These are phyloP conservation scores for Hypoxylon sp. DNA, from an alignment of 2,329 filamentous ascomycete genomes.

Conservation along the genomic window DNA sequence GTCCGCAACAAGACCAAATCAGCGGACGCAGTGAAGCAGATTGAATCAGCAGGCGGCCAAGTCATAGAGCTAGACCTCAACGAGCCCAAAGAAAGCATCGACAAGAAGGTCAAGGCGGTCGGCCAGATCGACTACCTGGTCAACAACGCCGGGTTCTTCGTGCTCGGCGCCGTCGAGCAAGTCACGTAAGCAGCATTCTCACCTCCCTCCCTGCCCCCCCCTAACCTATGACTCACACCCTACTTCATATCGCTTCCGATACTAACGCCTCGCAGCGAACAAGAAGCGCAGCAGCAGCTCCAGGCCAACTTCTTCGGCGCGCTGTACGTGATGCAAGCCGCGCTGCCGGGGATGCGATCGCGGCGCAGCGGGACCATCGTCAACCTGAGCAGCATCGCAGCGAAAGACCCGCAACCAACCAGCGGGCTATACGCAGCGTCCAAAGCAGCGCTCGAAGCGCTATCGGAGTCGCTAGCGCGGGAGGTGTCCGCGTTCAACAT, in stretches of 20 bases:
- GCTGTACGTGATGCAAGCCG: conserved; percentile 51
- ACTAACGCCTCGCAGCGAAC: conserved; percentile 43
- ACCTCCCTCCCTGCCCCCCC: not conserved
- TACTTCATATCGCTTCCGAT: not conserved
- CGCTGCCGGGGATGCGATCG: conserved; percentile 50
- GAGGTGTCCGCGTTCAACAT: conserved; percentile 58
- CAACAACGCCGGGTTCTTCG: conserved; percentile 52
- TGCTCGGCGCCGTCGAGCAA: conserved; percentile 47
- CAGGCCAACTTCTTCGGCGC: conserved; percentile 54
- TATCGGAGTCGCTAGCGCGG: conserved; percentile 56
- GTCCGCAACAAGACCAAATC: conserved; percentile 51
- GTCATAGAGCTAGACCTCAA: conserved; percentile 54
- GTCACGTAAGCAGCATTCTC: conserved; percentile 41
- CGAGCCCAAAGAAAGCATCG: conserved; percentile 50
- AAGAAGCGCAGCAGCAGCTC: conserved; percentile 48
- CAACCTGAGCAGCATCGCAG: conserved; percentile 51
- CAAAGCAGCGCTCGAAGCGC: conserved; percentile 60
- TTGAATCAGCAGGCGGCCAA: conserved; percentile 50
- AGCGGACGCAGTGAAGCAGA: conserved; percentile 46
- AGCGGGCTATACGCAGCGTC: conserved; percentile 50
- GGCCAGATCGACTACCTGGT: conserved; percentile 53
- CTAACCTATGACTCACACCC: not conserved
- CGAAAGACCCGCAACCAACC: conserved; percentile 45
- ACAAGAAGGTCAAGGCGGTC: conserved; percentile 47
- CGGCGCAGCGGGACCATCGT: conserved; percentile 50